phyloP scores from a whole-genome alignment of 1,139 yeast species.

The Geotrichum candidum region DNA sequence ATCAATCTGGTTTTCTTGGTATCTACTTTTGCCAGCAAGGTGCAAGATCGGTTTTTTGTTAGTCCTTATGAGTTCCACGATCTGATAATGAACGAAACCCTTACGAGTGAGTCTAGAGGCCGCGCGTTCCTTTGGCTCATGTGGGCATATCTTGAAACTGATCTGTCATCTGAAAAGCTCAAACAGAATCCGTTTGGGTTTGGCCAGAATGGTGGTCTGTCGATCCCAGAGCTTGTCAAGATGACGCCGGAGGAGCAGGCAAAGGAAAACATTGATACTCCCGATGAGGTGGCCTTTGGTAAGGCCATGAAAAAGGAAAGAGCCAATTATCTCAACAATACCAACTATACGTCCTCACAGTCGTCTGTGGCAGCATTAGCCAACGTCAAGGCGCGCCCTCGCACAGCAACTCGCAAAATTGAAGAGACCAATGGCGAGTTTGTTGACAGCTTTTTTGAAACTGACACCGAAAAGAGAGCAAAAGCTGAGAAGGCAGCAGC shows the following conservation, averaged over 20 bases:
- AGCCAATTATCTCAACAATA: conserved; percentile 43
- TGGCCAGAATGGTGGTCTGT: conserved; percentile 24
- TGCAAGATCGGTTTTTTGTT: conserved; percentile 40
- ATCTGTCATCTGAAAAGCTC: conserved; percentile 49
- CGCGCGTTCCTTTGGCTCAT: conserved; percentile 75
- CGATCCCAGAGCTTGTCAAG: conserved; percentile 24
- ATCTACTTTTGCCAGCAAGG: conserved; percentile 55
- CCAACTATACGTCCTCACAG: background rate
- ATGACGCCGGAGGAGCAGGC: conserved; percentile 39
- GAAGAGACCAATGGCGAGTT: conserved; percentile 1
- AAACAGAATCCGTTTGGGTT: conserved; percentile 60
- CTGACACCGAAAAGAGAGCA: background rate
- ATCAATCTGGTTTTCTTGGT: conserved; percentile 71
- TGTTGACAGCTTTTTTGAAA: background rate
- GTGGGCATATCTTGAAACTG: conserved; percentile 47
- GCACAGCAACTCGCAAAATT: conserved; percentile 3
- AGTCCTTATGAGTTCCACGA: conserved; percentile 50
- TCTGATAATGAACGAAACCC: conserved; percentile 50
- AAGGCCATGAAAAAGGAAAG: conserved; percentile 61
- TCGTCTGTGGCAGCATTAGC: background rate
- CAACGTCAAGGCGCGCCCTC: background rate
- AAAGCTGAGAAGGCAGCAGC: background rate
- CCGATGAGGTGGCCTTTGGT: conserved; percentile 66
- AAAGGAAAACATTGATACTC: conserved; percentile 62
- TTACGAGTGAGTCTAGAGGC: conserved; percentile 59